These are phyloP conservation scores for Coemansia sp. DNA, from an alignment of 192 early-diverging fungal species.

Conservation along the genomic window DNA sequence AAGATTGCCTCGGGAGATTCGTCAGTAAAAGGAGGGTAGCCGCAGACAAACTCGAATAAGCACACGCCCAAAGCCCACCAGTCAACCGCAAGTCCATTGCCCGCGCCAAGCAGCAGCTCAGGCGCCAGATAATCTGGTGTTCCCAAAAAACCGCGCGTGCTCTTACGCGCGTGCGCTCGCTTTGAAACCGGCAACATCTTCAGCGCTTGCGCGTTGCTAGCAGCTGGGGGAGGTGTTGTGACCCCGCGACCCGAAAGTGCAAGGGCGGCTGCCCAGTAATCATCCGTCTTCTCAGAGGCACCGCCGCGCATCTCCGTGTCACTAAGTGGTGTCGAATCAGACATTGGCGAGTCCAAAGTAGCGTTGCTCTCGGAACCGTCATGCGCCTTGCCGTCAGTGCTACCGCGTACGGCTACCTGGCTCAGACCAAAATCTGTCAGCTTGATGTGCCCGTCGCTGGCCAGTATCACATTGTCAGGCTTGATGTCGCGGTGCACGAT, in stretches of 20 bases:
- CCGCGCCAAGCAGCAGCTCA: slow-evolving; percentile 84
- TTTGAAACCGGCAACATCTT: slow-evolving; percentile 48
- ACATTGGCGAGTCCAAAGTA: slow-evolving; percentile 19
- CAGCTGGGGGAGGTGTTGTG: slow-evolving; percentile 14
- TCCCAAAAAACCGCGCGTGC: slow-evolving; percentile 61
- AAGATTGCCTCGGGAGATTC: slow-evolving; percentile 85
- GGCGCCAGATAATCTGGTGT: slow-evolving; percentile 96
- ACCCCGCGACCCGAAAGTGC: slow-evolving; percentile 19
- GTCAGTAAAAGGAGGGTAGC: slow-evolving; percentile 89
- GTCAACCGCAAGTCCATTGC: slow-evolving; percentile 83
- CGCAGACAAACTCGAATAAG: slow-evolving; percentile 85
- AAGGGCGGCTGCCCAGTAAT: slow-evolving; percentile 37
- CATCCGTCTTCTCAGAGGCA: slow-evolving; percentile 32
- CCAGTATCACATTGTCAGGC: slow-evolving; percentile 83
- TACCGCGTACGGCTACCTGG: slow-evolving; percentile 64
- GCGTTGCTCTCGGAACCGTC: slow-evolving; percentile 27
- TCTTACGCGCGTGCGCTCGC: slow-evolving; percentile 50
- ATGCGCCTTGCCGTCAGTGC: slow-evolving; percentile 17
- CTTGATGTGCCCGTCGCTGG: slow-evolving; percentile 87
- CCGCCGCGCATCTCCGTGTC: slow-evolving; percentile 23
- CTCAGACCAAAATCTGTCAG: slow-evolving; percentile 95
- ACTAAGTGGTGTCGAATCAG: slow-evolving; percentile 16
- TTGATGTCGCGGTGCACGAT: slow-evolving; percentile 87
- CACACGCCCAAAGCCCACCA: slow-evolving; percentile 97
- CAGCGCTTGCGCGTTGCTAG: slow-evolving; percentile 16